Base-by-base conservation (phyloP, 257 asterid species). In the Nicotiana noctiflora region DNA sequence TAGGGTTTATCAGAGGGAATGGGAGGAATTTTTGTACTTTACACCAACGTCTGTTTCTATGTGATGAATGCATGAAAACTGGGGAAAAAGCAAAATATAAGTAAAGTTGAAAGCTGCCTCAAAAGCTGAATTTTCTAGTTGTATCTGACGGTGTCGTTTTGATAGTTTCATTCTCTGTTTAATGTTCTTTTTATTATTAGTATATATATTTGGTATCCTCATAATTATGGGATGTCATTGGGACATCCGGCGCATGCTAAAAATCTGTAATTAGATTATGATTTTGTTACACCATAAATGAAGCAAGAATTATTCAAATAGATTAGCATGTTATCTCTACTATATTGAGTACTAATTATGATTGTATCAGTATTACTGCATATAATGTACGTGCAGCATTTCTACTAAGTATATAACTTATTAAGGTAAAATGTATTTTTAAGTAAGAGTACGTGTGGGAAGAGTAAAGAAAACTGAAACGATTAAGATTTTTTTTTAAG, bases 171-270 rank as follows among this genome's bases (percentile, higher is more conserved):
- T 13, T 46, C 23, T 19, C 17, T 49, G 46, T 49, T 49, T 12
- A 11, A 46, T 46, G 44, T 37, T 37, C 9, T 37, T 6, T 37
- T 6, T 37, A 29, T 29, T 29, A 29, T 3, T 25, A n/a, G n/a
- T 0, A 0, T 2, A 29, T 29, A 6, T 37, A 40, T 40, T 74
- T 8, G 78, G 59, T 21, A 1, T 4, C 23, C 19, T 70, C 21
- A 21, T 46, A 72, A 46, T 72, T 44, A 46, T 68, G 67, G 4
- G 14, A 23, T 61, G 5, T 23, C 8, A 3, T 23, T 13, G 40
- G 61, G 40, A 49, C 40, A 74, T 23, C 51, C 61, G 78, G 78
- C 61, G 78, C 78, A 74, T 74, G 78, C 78, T 74, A 23, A 74
- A 74, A 49, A 49, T 49, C 60, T 14, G 61, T 23, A 46, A 49